phyloP scores from a whole-genome alignment of 352 stramenopile species.

The Ophiocytium majus region DNA sequence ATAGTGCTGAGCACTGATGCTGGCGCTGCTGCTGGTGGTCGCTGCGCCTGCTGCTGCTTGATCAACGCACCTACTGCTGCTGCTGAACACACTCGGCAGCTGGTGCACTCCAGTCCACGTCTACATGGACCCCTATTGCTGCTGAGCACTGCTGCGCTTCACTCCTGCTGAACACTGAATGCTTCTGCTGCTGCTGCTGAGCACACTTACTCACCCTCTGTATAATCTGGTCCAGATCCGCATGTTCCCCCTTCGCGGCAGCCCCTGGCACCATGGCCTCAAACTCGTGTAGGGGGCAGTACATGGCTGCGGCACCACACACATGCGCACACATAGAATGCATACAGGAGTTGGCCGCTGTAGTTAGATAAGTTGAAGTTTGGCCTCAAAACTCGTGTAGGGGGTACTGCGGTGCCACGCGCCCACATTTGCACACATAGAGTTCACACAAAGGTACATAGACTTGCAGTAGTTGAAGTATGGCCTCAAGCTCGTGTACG shows the following conservation, averaged over 20 bases:
- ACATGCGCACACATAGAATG: background rate
- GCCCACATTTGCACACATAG: background rate
- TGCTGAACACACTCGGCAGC: no score
- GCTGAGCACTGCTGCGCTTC: no score
- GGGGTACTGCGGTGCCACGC: background rate
- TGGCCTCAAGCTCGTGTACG: background rate
- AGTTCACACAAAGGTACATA: background rate
- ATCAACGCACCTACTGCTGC: no score
- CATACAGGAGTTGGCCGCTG: background rate
- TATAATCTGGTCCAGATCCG: slow-evolving; percentile 18
- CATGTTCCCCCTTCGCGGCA: background rate
- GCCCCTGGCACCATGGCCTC: slow-evolving; percentile 6
- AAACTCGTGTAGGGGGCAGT: slow-evolving; percentile 26
- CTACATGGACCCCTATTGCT: no score
- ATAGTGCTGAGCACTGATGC: background rate
- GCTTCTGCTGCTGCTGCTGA: background rate
- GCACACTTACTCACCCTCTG: slow-evolving; percentile 3
- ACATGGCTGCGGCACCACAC: slow-evolving; percentile 18
- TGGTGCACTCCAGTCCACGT: no score
- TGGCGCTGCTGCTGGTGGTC: no score
- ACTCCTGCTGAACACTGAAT: no score
- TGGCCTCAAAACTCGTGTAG: background rate
- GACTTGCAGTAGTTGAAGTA: no score
- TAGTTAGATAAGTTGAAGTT: no score
- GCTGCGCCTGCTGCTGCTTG: no score